Conservation (phyloP, 2,329 filamentous ascomycete genomes). For the Peltaster fructicola region DNA sequence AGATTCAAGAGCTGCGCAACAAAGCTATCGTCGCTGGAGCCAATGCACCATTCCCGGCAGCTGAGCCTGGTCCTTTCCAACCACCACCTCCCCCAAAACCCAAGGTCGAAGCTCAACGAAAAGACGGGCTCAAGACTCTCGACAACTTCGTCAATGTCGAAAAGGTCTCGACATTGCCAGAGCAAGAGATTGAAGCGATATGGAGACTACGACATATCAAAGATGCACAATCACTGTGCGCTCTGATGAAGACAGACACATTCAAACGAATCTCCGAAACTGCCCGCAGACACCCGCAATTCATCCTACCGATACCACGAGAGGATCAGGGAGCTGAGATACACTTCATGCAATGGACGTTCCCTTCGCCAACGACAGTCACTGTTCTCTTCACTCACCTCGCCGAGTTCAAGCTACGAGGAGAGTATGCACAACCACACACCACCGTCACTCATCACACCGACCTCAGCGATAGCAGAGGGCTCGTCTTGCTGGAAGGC, state of each 20-base stretch:
- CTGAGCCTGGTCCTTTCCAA: no score
- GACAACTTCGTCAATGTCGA: conserved; percentile 58
- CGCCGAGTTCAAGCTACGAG: conserved; percentile 78
- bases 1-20: conserved; percentile 55
- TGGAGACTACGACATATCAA: conserved; percentile 78
- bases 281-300: conserved; percentile 64
- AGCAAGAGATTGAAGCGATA: conserved; percentile 67
- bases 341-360: conserved; percentile 92
- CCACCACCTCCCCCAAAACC: conserved; percentile 18
- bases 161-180: conserved; percentile 55
- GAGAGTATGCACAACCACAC: conserved; percentile 79
- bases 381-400: conserved; percentile 79
- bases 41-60: conserved; percentile 24
- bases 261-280: conserved; percentile 54
- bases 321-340: conserved; percentile 60
- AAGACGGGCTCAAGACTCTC: conserved; percentile 43
- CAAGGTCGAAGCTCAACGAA: conserved; percentile 10
- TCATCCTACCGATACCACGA: conserved; percentile 73
- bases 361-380: conserved; percentile 46
- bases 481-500: conserved; percentile 73
- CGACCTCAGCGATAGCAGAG: conserved; percentile 57
- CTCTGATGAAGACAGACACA: conserved; percentile 55
- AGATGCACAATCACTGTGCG: conserved; percentile 62
- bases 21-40: conserved; percentile 41
- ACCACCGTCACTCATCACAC: conserved; percentile 86